Evolutionary conservation across 768 basidiomycete species (phyloP).

Genomic region (Leccinum subgranulosum): DNA sequence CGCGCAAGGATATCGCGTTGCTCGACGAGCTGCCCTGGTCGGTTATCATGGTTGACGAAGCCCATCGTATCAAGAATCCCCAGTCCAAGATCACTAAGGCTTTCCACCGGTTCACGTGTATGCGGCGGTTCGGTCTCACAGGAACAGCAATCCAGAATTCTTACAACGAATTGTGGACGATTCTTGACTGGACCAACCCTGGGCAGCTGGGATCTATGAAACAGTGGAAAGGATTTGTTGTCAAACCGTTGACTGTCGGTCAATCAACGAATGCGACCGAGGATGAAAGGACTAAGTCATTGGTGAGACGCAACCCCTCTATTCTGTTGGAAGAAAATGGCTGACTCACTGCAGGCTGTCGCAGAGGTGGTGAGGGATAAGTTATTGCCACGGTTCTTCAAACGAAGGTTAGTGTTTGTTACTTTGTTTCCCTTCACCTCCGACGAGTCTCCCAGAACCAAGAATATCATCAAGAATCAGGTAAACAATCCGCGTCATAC

Average conservation of each 20-base stretch:
- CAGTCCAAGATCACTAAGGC: constrained; percentile 62
- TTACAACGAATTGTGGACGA: constrained; percentile 88
- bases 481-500: constrained; percentile 29
- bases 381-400: constrained; percentile 78
- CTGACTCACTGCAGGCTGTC: constrained; percentile 40
- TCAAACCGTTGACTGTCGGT: constrained; percentile 61
- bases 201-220: constrained; percentile 65
- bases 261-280: constrained; percentile 66
- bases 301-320: constrained; percentile 33
- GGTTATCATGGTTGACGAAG: constrained; percentile 83
- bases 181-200: constrained; percentile 91
- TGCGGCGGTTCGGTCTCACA: constrained; percentile 78
- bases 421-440: background rate
- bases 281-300: constrained; percentile 54
- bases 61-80: constrained; percentile 84
- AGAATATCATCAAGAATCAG: constrained; percentile 71
- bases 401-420: constrained; percentile 55
- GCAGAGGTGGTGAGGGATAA: constrained; percentile 61
- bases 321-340: background rate
- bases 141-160: constrained; percentile 85
- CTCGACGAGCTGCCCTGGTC: constrained; percentile 71
- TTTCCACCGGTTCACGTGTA: constrained; percentile 66
- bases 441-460: constrained; percentile 47
- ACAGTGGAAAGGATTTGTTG: constrained; percentile 77
- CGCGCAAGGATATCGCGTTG: constrained; percentile 64